These are phyloP conservation scores for Arachnomyces sp. DNA, from an alignment of 2,329 filamentous ascomycete genomes.

Conservation along the genomic window DNA sequence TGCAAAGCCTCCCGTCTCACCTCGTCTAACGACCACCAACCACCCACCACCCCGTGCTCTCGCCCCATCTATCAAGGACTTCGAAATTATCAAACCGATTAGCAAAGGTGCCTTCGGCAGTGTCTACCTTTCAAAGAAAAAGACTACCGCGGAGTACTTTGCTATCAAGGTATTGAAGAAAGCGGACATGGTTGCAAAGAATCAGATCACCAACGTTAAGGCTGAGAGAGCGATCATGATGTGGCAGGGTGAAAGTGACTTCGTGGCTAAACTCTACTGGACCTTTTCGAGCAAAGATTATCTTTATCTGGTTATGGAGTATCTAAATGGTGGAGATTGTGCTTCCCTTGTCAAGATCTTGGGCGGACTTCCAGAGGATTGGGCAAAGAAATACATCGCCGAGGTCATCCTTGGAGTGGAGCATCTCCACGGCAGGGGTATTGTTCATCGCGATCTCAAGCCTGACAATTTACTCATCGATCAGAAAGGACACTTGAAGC, in stretches of 20 bases:
- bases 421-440: slow-evolving; percentile 85
- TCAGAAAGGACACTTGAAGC: slow-evolving; percentile 88
- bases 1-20: slow-evolving; percentile 65
- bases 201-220: slow-evolving; percentile 98
- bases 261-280: slow-evolving; percentile 98
- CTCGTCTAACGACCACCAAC: slow-evolving; percentile 66
- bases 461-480: slow-evolving; percentile 97
- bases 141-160: slow-evolving; percentile 95
- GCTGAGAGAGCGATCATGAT: slow-evolving; percentile 99
- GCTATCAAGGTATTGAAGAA: slow-evolving; percentile 98
- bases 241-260: slow-evolving; percentile 99
- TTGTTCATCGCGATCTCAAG: slow-evolving; percentile 94
- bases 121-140: slow-evolving; percentile 97
- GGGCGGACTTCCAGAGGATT: slow-evolving; percentile 86
- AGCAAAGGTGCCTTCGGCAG: slow-evolving; percentile 98
- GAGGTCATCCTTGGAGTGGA: slow-evolving; percentile 97
- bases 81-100: slow-evolving; percentile 98
- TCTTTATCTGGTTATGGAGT: slow-evolving; percentile 97
- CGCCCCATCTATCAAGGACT: slow-evolving; percentile 95
- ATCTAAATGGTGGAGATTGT: slow-evolving; percentile 94
- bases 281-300: slow-evolving; percentile 99
- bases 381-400: slow-evolving; percentile 94
- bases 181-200: slow-evolving; percentile 99
- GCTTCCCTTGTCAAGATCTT: slow-evolving; percentile 93
- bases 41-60: slow-evolving; percentile 81